These are phyloP conservation scores for Plasmodium relictum DNA, from an alignment of 169 alveolate species.

Conservation along the genomic window DNA sequence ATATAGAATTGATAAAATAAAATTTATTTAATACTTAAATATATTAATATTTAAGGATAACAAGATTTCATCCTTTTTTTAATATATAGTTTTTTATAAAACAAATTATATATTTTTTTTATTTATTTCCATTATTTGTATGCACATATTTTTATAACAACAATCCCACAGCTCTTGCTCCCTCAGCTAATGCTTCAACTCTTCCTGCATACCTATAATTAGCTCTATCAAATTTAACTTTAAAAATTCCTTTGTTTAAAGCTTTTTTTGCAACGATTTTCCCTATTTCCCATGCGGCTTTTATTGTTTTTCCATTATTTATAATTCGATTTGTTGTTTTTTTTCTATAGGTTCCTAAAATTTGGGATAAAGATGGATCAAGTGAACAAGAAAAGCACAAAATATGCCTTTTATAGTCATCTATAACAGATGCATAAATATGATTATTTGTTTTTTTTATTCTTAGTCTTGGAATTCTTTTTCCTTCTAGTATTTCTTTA, in stretches of 20 bases:
- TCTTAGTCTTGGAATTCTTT: slow-evolving; percentile 80
- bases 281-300: slow-evolving; percentile 86
- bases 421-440: slow-evolving; percentile 84
- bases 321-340: slow-evolving; percentile 78
- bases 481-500: slow-evolving; percentile 82
- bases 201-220: slow-evolving; percentile 83
- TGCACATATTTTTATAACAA: slow-evolving; percentile 34
- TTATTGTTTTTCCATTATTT: slow-evolving; percentile 82
- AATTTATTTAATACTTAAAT: too few relatives aligned
- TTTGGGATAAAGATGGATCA: slow-evolving; percentile 68
- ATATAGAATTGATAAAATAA: too few relatives aligned
- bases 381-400: slow-evolving; percentile 81
- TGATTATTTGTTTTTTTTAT: slow-evolving; percentile 81
- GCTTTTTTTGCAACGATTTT: slow-evolving; percentile 83
- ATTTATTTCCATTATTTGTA: too few relatives aligned
- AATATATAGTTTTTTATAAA: too few relatives aligned
- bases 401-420: slow-evolving; percentile 79
- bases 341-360: slow-evolving; percentile 82
- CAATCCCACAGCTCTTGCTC: slow-evolving; percentile 87
- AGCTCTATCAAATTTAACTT: slow-evolving; percentile 83
- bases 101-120: too few relatives aligned
- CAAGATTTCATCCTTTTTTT: too few relatives aligned
- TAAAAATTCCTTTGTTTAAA: slow-evolving; percentile 81
- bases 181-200: slow-evolving; percentile 87
- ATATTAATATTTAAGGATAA: too few relatives aligned